Evolutionary conservation across 805 yeast genomes (phyloP), one percentile per base, ranked within the genome.

Genomic region (Myxozyma melibiosi): DNA sequence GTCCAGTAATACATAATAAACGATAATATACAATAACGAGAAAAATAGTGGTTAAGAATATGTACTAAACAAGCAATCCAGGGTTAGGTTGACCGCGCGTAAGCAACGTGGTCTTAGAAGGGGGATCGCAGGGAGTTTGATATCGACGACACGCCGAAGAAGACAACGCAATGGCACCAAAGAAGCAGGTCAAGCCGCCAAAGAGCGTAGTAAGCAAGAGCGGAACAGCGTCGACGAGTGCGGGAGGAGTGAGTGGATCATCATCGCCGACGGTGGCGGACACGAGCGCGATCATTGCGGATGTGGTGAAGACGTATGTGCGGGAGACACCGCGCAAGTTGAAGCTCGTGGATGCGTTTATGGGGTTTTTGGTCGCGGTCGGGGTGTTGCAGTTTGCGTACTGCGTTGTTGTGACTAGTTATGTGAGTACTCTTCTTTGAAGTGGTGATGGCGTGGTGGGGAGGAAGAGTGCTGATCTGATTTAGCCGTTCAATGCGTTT

Each of bases 401-500:
- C 72, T 87, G 88, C 64, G 65, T 85, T 40, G 59, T 90, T 13
- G 82, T 90, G 44, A 96, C 97, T 35, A 89, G 83, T 66, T 94
- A 86, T 65, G 75, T 72, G 66, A 58, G 75, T 67, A 40, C n/a
- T 25, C 35, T 24, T 20, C 30, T 47, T 31, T 16, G n/a, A n/a
- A n/a, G n/a, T n/a, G n/a, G n/a, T n/a, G n/a, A n/a, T n/a, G n/a
- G n/a, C n/a, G n/a, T n/a, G n/a, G n/a, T n/a, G n/a, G n/a, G n/a
- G n/a, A n/a, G n/a, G n/a, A n/a, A n/a, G n/a, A n/a, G n/a, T n/a
- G n/a, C n/a, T n/a, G n/a, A n/a, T n/a, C n/a, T n/a, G n/a, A n/a
- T n/a, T n/a, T 49, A 73, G 80, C 99, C 99, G 16, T 94, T 94
- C 80, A 94, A 94, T 74, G 98, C 97, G 24, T 94, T 94, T 70